Evolutionary conservation across 2,329 filamentous ascomycete species (phyloP).

Genomic region (Aspergillus carbonarius): DNA sequence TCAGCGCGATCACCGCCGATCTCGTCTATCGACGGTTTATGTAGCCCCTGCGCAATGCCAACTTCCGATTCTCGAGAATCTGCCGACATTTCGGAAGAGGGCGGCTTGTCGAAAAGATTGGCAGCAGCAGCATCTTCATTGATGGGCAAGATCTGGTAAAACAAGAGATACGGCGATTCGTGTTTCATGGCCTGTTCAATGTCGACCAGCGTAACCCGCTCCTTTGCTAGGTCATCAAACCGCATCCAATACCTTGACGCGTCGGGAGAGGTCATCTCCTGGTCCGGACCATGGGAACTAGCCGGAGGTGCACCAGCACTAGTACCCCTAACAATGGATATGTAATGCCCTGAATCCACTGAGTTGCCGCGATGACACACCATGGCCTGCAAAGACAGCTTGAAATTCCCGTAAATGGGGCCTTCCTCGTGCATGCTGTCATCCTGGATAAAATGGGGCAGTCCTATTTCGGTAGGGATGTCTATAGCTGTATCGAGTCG

Average conservation of each 20-base stretch:
- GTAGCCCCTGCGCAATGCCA: conserved; percentile 21
- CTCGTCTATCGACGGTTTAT: conserved; percentile 16
- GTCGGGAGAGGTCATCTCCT: conserved; percentile 45
- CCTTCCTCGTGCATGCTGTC: conserved; percentile 67
- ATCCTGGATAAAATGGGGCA: conserved; percentile 88
- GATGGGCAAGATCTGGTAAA: conserved; percentile 91
- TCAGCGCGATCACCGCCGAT: conserved; percentile 22
- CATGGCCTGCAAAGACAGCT: conserved; percentile 84
- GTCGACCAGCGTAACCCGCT: conserved; percentile 73
- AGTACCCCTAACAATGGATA: conserved; percentile 77
- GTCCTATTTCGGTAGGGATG: conserved; percentile 77
- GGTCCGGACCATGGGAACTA: conserved; percentile 25
- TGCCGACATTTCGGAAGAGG: conserved; percentile 29
- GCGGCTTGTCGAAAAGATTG: conserved; percentile 35
- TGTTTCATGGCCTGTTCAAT: conserved; percentile 73
- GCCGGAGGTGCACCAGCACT: conserved; percentile 39
- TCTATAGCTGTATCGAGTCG: conserved; percentile 83
- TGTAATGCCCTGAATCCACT: conserved; percentile 86
- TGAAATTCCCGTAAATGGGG: conserved; percentile 81
- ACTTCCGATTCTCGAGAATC: conserved; percentile 24
- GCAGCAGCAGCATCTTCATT: conserved; percentile 59
- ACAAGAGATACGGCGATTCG: conserved; percentile 93
- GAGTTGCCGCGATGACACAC: conserved; percentile 89
- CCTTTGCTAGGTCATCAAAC: conserved; percentile 80
- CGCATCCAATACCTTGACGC: conserved; percentile 79